Percentiles rank a stretch among this genome's conserved stretches.
phyloP scores from a whole-genome alignment of 495 filamentous ascomycete genomes.

The Penicillium diatomitis region DNA sequence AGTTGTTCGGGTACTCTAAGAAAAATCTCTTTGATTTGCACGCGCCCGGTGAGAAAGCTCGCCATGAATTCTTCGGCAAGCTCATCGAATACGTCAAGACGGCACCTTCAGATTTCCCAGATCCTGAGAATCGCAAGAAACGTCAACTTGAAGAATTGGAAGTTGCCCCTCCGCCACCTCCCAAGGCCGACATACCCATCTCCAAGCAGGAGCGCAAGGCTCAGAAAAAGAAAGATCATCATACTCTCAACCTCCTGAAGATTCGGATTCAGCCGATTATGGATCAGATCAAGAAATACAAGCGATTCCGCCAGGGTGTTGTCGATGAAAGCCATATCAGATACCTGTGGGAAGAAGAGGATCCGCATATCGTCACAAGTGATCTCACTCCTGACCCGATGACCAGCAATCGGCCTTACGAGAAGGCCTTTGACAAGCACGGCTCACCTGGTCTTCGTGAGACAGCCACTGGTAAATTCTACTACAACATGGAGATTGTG shows the following conservation, averaged over 20 bases:
- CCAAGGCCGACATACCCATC: constrained; percentile 40
- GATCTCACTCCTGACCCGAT: constrained; percentile 56
- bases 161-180: constrained; percentile 62
- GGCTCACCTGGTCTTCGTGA: constrained; percentile 64
- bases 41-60: constrained; percentile 54
- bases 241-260: constrained; percentile 76
- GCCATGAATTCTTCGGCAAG: constrained; percentile 65
- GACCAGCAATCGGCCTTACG: constrained; percentile 58
- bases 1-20: constrained; percentile 78
- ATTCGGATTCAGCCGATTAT: constrained; percentile 82
- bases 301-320: constrained; percentile 70
- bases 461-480: constrained; percentile 66
- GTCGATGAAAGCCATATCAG: constrained; percentile 62
- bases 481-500: constrained; percentile 86
- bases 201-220: constrained; percentile 72
- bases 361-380: constrained; percentile 70
- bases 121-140: constrained; percentile 75
- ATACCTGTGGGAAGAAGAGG: constrained; percentile 74
- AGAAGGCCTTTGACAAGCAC: constrained; percentile 62
- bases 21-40: constrained; percentile 62
- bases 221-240: constrained; percentile 70
- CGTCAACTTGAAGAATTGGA: constrained; percentile 68
- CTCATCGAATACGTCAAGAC: constrained; percentile 67
- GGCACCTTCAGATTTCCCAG: constrained; percentile 75
- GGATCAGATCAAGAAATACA: constrained; percentile 86